A percentile compares a stretch with the other conserved stretches of the same genome.
phyloP scores from a whole-genome alignment of 1,284 basidiomycete genomes.

The Rhodotorula glutinis region DNA sequence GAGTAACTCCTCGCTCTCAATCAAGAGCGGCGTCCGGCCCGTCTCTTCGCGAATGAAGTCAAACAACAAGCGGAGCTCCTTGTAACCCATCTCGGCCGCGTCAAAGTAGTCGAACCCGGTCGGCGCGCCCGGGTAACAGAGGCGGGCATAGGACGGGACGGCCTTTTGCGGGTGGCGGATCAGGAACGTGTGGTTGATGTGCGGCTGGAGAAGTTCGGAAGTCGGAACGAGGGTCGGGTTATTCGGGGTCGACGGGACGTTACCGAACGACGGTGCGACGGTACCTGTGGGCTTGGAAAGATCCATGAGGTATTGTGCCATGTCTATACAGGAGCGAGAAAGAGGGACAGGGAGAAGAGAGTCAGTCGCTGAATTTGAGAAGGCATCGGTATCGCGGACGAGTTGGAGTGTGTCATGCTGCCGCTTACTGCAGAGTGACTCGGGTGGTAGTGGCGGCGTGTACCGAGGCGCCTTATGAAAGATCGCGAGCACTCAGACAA shows the following conservation, averaged over 20 bases:
- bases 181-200: constrained; percentile 70
- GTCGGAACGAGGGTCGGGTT: constrained; percentile 42
- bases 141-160: constrained; percentile 45
- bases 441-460: too few relatives aligned
- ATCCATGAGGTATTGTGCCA: constrained; percentile 43
- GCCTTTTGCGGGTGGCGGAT: constrained; percentile 61
- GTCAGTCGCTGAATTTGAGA: not conserved
- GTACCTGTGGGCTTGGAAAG: constrained; percentile 20
- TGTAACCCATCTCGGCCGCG: constrained; percentile 40
- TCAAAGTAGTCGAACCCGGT: constrained; percentile 44
- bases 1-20: constrained; percentile 39
- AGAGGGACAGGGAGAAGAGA: not conserved
- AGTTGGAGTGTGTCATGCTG: too few relatives aligned
- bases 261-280: constrained; percentile 10
- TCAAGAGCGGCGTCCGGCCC: constrained; percentile 35
- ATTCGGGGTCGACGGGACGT: constrained; percentile 2
- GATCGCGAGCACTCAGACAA: not conserved
- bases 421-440: too few relatives aligned
- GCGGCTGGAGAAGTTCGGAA: constrained; percentile 75
- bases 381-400: too few relatives aligned
- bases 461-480: not conserved
- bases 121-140: constrained; percentile 38
- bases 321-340: constrained; percentile 17
- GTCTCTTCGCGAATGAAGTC: constrained; percentile 35
- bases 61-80: constrained; percentile 37